Base-by-base conservation (phyloP, 164 flowering plant species). In the Saururus chinensis region DNA sequence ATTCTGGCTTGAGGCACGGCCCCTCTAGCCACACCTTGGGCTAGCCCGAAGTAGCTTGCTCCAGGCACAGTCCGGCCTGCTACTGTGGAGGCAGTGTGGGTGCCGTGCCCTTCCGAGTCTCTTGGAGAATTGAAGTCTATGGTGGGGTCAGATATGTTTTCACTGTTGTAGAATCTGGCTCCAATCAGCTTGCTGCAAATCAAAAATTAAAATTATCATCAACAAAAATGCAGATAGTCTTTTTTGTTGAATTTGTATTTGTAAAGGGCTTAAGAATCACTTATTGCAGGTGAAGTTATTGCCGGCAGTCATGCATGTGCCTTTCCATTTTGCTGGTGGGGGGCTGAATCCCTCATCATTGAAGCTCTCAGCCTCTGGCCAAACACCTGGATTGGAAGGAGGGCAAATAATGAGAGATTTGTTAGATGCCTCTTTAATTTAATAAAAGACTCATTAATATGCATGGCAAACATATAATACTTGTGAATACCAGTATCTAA, bases 271-370 rank as follows among this genome's bases (percentile, higher is more conserved):
- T 30, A 30, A 6, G 37, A 30, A 30, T 64, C 78, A 86, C 89
- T 84, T 86, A 80, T 84, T 86, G 76, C 96, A 81, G 17, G 85
- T 78, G 81, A 85, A 8, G 61, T 22, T 57, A 59, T 62, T 25
- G 58, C 7, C 37, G 37, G 37, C 37, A 30, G 60, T 45, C 54
- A 70, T 65, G 65, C 89, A 82, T 7, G 53, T 53, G 51, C 89
- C 96, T 57, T 75, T 88, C 96, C 92, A 86, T 74, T 79, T 84
- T 9, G 56, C 25, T 2, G 96, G 96, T 9, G 92, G 85, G 13
- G 88, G 83, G 20, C 85, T 83, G 25, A 80, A 71, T 51, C 78
- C 84, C 53, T 56, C 45, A 26, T 79, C 85, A 21, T 45, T 72
- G 68, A 86, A 84, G 64, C 87, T 82, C 0, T 60, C 70, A 1